These are phyloP conservation scores for Penicillium palitans DNA, from an alignment of 2,329 filamentous ascomycete genomes.

Conservation along the genomic window DNA sequence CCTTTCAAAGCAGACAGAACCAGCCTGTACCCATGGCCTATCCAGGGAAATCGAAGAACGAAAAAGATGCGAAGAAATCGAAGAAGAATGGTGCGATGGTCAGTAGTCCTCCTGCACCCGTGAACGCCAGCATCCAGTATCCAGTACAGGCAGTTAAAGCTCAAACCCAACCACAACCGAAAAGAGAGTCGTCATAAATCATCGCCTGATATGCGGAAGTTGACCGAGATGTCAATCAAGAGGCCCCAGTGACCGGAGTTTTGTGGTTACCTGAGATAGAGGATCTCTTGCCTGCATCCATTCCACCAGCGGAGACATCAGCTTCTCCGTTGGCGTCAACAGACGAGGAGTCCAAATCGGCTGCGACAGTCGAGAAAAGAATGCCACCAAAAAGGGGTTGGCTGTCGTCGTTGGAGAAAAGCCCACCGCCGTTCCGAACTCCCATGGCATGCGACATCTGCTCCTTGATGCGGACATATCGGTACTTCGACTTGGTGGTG, in stretches of 20 bases:
- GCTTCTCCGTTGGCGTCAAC: conserved; percentile 22
- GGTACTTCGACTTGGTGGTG: conserved; percentile 55
- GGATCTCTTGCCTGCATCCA: conserved; percentile 28
- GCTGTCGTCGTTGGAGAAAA: conserved; percentile 45
- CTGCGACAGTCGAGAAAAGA: conserved; percentile 37
- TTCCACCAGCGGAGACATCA: conserved; percentile 20
- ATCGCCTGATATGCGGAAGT: conserved; percentile 5
- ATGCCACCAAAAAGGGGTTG: conserved; percentile 33
- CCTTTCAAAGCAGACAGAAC: conserved; percentile 23
- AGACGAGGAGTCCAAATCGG: conserved; percentile 22
- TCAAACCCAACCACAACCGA: conserved; percentile 8
- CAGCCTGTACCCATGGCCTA: conserved; percentile 18
- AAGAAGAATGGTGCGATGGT: background rate
- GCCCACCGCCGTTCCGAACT: conserved; percentile 47
- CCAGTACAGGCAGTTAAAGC: background rate
- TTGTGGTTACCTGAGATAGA: conserved; percentile 22
- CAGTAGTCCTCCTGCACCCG: conserved; percentile 3
- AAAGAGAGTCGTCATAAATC: conserved; percentile 26
- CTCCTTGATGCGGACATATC: conserved; percentile 63
- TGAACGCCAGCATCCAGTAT: conserved; percentile 20
- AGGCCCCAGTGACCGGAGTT: conserved; percentile 14
- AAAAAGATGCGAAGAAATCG: conserved; percentile 10
- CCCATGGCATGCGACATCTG: conserved; percentile 62
- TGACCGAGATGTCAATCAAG: background rate
- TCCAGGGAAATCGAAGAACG: conserved; percentile 5